Evolutionary conservation across 1,284 basidiomycete species (phyloP).

Genomic region (Moesziomyces parantarcticus): DNA sequence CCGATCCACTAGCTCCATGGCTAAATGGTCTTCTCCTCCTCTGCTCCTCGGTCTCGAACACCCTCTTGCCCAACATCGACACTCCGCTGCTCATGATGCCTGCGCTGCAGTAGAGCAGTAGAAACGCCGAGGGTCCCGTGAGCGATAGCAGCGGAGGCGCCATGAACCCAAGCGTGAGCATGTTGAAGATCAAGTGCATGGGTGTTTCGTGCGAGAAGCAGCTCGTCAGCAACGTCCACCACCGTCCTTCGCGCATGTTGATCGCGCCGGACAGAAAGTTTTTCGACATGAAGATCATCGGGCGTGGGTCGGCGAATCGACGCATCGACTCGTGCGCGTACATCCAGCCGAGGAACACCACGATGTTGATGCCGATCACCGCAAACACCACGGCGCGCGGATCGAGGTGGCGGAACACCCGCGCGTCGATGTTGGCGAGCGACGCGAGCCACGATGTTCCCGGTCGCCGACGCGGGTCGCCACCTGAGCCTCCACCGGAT

Average conservation of each 20-base stretch:
- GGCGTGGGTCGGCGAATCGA: conserved; percentile 72
- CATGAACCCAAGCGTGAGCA: conserved; percentile 82
- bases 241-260: conserved; percentile 77
- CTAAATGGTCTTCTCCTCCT: background rate
- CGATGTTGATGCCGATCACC: conserved; percentile 45
- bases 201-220: conserved; percentile 49
- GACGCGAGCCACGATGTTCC: background rate
- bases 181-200: conserved; percentile 80
- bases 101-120: conserved; percentile 79
- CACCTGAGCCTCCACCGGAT: background rate
- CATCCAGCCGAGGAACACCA: conserved; percentile 50
- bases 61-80: conserved; percentile 74
- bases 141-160: conserved; percentile 77
- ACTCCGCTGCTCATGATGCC: conserved; percentile 67
- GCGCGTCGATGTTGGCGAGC: conserved; percentile 6
- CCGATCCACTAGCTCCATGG: conserved; percentile 70
- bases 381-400: conserved; percentile 26
- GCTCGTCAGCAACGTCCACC: conserved; percentile 84
- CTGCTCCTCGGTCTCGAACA: background rate
- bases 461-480: background rate
- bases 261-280: conserved; percentile 76
- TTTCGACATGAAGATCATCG: conserved; percentile 74
- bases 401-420: conserved; percentile 10
- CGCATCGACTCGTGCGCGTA: conserved; percentile 31
- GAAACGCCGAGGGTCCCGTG: conserved; percentile 78